Conservation (phyloP, 345 rosid genomes). For the Bruguiera gymnorhiza region DNA sequence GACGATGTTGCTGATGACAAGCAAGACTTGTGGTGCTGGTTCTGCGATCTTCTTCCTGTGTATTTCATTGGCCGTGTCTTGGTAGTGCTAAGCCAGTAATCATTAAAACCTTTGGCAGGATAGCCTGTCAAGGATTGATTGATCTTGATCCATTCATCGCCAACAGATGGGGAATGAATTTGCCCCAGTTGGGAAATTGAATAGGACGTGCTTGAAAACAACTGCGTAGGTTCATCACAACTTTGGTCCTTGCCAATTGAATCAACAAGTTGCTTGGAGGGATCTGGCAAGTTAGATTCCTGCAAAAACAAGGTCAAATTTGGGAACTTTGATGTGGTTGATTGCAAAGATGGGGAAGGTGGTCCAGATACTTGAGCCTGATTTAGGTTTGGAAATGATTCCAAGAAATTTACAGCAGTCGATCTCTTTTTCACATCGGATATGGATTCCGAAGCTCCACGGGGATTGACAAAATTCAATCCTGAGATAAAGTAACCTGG, state of each 20-base stretch:
- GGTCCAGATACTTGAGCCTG: slow-evolving; percentile 29
- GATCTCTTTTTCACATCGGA: slow-evolving; percentile 24
- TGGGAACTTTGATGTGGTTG: slow-evolving; percentile 40
- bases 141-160: slow-evolving; percentile 46
- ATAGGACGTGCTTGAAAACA: slow-evolving; percentile 23
- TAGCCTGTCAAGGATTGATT: slow-evolving; percentile 32
- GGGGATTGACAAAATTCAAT: slow-evolving; percentile 19
- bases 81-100: slow-evolving; percentile 58
- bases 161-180: slow-evolving; percentile 16
- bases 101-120: slow-evolving; percentile 41
- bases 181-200: slow-evolving; percentile 24
- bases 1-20: slow-evolving; percentile 23
- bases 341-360: slow-evolving; percentile 26
- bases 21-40: slow-evolving; percentile 30
- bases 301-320: slow-evolving; percentile 55
- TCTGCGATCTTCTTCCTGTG: slow-evolving; percentile 38
- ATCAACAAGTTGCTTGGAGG: slow-evolving; percentile 26
- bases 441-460: slow-evolving; percentile 3
- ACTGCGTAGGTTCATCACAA: slow-evolving; percentile 12
- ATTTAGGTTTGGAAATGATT: slow-evolving; percentile 34
- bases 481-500: slow-evolving; percentile 25
- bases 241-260: slow-evolving; percentile 16
- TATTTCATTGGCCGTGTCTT: slow-evolving; percentile 73
- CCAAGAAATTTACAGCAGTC: slow-evolving; percentile 43
- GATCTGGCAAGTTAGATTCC: slow-evolving; percentile 40